Evolutionary conservation across 495 filamentous ascomycete species (phyloP).

Genomic region (Penicillium cataractarum): DNA sequence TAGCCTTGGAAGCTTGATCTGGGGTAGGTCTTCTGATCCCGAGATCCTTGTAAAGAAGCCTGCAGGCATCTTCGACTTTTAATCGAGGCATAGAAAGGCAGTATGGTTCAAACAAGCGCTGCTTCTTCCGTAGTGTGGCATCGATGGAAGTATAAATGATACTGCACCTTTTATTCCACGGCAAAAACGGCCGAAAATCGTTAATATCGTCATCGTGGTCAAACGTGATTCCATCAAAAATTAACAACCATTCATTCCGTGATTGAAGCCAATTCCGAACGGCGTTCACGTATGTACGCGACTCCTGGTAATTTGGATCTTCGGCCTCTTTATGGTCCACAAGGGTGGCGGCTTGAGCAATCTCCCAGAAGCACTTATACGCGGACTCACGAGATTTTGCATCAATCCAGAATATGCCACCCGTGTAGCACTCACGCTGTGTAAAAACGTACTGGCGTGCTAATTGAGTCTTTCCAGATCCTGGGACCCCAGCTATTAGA

Average conservation of each 20-base stretch:
- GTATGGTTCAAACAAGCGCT: slow-evolving; percentile 73
- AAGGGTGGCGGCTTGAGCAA: slow-evolving; percentile 67
- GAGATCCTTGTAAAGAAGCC: slow-evolving; percentile 59
- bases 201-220: slow-evolving; percentile 60
- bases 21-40: slow-evolving; percentile 53
- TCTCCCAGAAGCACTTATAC: slow-evolving; percentile 73
- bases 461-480: slow-evolving; percentile 81
- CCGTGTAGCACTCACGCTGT: slow-evolving; percentile 66
- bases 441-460: slow-evolving; percentile 78
- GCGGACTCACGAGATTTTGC: slow-evolving; percentile 66
- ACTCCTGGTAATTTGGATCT: slow-evolving; percentile 43
- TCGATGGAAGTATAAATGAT: slow-evolving; percentile 81
- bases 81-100: slow-evolving; percentile 66
- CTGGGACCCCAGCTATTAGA: slow-evolving; percentile 72
- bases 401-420: slow-evolving; percentile 81
- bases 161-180: slow-evolving; percentile 66
- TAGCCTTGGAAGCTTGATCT: slow-evolving; percentile 62
- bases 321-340: slow-evolving; percentile 44
- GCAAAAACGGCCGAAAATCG: slow-evolving; percentile 66
- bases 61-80: slow-evolving; percentile 60
- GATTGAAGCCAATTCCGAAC: slow-evolving; percentile 73
- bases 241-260: slow-evolving; percentile 72
- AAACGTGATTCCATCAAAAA: slow-evolving; percentile 76
- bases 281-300: slow-evolving; percentile 57
- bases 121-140: slow-evolving; percentile 65